Evolutionary conservation across 306 rosid species (phyloP), one percentile per base, ranked within the genome.

Genomic region (Ziziphus jujuba): DNA sequence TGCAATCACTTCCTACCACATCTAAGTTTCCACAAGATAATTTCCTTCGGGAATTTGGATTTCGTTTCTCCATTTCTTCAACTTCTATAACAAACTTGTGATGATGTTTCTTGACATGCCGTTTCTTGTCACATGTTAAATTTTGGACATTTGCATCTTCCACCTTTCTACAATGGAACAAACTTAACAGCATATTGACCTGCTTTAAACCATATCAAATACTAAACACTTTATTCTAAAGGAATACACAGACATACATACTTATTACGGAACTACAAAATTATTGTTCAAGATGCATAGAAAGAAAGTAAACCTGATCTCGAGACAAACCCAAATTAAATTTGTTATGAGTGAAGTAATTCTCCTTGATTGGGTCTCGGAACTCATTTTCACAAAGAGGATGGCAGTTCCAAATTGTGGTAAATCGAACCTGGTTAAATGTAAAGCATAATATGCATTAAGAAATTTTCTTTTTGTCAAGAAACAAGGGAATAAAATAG

Each of bases 241-340:
- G 20, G 22, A 50, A 19, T 7, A 50, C 22, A 50, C n/a, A 20
- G 22, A 2, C 55, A n/a, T 16, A 16, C 6, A 36, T 36, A 2
- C 43, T 36, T 36, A 6, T 6, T 36, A 36, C 9, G 43, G 6
- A 5, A 13, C 3, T 17, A 15, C 16, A 16, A 1, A 16, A 15
- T 50, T 50, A 50, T n/a, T 50, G 55, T 5, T 0, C 4, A 16
- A 15, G 54, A 45, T 49, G 7, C 54, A 15, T 49, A 50, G 24
- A 10, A n/a, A 16, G n/a, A 50, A 55, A 53, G 22, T n/a, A 50
- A 5, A 85, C 95, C 95, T 85, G 95, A 55, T 71, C 43, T 78
- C 69, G 77, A 44, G 91, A 88, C 47, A 88, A 80, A 70, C 95
- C 95, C 16, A 85, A 81, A 71, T 69, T 24, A 69, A 88, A 86